These are phyloP conservation scores for Backusella macrospora DNA, from an alignment of 192 early-diverging fungal genomes.

Conservation along the genomic window DNA sequence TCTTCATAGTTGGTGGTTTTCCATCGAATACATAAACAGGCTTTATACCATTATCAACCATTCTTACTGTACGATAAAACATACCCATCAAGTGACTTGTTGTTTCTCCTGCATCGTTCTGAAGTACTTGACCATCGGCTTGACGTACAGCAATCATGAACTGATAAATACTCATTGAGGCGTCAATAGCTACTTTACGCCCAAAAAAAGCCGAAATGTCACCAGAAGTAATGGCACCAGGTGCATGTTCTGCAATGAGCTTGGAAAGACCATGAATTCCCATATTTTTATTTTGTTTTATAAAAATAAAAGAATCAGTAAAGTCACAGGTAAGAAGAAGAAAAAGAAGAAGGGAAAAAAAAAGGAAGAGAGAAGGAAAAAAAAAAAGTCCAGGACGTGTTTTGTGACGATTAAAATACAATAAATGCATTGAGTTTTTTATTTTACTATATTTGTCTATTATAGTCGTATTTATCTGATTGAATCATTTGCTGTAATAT, in stretches of 20 bases:
- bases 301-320: not conserved
- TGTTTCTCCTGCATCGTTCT: conserved; percentile 87
- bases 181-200: conserved; percentile 96
- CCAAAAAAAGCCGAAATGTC: conserved; percentile 90
- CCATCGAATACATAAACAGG: conserved; percentile 99
- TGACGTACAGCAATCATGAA: conserved; percentile 96
- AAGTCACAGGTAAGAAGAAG: no score
- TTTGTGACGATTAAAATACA: no score
- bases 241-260: conserved; percentile 90
- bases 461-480: no score
- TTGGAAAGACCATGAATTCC: conserved; percentile 89
- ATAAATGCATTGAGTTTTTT: no score
- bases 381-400: no score
- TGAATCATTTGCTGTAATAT: no score
- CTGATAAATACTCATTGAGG: conserved; percentile 98
- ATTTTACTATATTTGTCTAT: no score
- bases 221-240: conserved; percentile 79
- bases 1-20: conserved; percentile 92
- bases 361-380: not conserved
- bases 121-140: conserved; percentile 86
- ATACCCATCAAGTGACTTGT: conserved; percentile 98
- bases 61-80: conserved; percentile 94
- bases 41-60: conserved; percentile 97
- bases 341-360: not conserved
- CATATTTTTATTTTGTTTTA: conserved; percentile 45